Base-by-base conservation (phyloP, 257 asterid species). In the Salvia hispanica region DNA sequence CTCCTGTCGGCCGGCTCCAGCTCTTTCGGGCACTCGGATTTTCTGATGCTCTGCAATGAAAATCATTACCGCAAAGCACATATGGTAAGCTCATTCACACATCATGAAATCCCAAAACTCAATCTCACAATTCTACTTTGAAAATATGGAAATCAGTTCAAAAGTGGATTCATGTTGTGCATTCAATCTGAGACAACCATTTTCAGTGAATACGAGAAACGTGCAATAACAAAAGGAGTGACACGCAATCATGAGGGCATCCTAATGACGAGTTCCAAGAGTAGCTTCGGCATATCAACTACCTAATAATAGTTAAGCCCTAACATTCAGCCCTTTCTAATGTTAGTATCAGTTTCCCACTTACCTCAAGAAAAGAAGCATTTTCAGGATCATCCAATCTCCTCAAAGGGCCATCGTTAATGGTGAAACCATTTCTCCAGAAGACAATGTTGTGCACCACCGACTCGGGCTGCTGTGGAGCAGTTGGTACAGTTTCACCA, bases 371-470 rank as follows among this genome's bases (percentile, higher is more conserved):
- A 75, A 94, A 87, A 12, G 86, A 46, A 62, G 91, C 90, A 74
- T 94, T 94, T 76, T 83, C 90, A 10, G 99, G 99, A 82, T 91
- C 99, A 76, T 88, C 93, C 84, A 91, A 75, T 67, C 95, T 84
- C 84, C 99, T 85, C 74, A 94, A 76, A 77, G 96, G 96, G 47
- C 99, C 99, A 80, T 87, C 97, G 71, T 88, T 79, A 14, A 94
- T 82, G 5, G 90, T 91, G 83, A 94, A 94, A 68, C 99, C 99
- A 66, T 94, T 91, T 80, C 95, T 87, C 99, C 99, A 94, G 75
- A 94, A 94, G 54, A 87, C 88, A 78, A 94, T 87, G 80, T 83
- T 80, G 90, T 94, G 97, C 50, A 88, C 87, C 50, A 85, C 55
- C 7, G 89, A 61, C 80, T 83, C 93, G 3, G 99, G 96, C 62